These are phyloP conservation scores for Fraxinus angustifolia DNA, from an alignment of 305 asterid species.

Conservation along the genomic window DNA sequence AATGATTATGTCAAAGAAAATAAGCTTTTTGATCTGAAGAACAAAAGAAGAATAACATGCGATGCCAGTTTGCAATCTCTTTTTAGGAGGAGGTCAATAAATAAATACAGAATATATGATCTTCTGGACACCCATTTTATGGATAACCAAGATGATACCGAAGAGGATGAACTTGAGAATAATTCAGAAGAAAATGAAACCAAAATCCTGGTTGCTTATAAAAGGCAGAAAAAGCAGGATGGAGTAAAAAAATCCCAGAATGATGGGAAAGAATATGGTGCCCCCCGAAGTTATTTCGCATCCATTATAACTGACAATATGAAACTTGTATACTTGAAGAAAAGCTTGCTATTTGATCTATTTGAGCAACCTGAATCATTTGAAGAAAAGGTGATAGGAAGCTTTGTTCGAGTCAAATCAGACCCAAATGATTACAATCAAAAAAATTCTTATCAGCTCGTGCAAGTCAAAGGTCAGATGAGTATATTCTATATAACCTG, in stretches of 20 bases:
- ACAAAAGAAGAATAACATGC: slow-evolving; percentile 47
- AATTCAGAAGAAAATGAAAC: slow-evolving; percentile 33
- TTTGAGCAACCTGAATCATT: slow-evolving; percentile 53
- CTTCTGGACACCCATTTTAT: slow-evolving; percentile 63
- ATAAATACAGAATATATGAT: slow-evolving; percentile 39
- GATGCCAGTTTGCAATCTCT: slow-evolving; percentile 46
- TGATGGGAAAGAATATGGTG: slow-evolving; percentile 21
- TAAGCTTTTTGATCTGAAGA: slow-evolving; percentile 47
- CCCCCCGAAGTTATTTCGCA: slow-evolving; percentile 47
- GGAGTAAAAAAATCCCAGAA: slow-evolving; percentile 28
- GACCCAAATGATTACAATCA: slow-evolving; percentile 42
- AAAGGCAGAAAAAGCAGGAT: slow-evolving; percentile 31
- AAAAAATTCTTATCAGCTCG: slow-evolving; percentile 51
- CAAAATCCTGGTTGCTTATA: slow-evolving; percentile 19
- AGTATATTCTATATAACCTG: background rate
- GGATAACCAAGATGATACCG: slow-evolving; percentile 49
- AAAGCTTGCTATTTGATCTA: slow-evolving; percentile 52
- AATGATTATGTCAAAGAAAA: slow-evolving; percentile 48
- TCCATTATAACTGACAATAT: slow-evolving; percentile 58
- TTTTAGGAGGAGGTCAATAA: slow-evolving; percentile 43
- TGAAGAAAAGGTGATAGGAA: slow-evolving; percentile 67
- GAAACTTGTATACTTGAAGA: slow-evolving; percentile 76
- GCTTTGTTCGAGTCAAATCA: slow-evolving; percentile 60
- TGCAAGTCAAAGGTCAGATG: slow-evolving; percentile 73
- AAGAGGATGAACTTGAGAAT: slow-evolving; percentile 38